Percentiles rank a stretch among this genome's conserved stretches.
Evolutionary conservation across 2,329 filamentous ascomycete species (phyloP).

Genomic region (Talaromyces piceae): DNA sequence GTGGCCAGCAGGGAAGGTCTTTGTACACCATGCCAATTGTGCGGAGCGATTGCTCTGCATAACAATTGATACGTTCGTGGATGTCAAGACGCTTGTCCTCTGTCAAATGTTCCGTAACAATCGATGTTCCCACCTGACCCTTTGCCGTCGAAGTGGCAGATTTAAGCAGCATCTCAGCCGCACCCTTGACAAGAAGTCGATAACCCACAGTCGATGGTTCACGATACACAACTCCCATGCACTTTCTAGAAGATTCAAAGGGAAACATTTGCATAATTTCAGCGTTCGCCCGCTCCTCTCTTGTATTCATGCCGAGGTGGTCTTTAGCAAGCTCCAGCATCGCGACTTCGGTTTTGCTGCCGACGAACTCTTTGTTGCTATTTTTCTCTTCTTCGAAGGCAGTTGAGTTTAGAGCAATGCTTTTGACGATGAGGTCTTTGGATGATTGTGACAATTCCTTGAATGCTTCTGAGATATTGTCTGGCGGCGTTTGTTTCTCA

Average conservation of each 20-base stretch:
- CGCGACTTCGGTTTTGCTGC: slow-evolving; percentile 71
- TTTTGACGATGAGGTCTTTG: slow-evolving; percentile 33
- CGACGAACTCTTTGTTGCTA: slow-evolving; percentile 59
- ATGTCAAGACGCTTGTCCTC: slow-evolving; percentile 21
- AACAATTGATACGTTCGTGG: slow-evolving; percentile 32
- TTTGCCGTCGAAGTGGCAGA: slow-evolving; percentile 25
- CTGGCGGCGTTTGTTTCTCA: slow-evolving; percentile 37
- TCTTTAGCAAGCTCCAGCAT: slow-evolving; percentile 62
- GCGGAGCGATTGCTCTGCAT: slow-evolving; percentile 54
- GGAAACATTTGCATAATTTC: slow-evolving; percentile 61
- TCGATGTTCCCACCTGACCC: neutral
- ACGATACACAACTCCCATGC: slow-evolving; percentile 45
- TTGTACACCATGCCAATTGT: slow-evolving; percentile 69
- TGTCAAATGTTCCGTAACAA: slow-evolving; percentile 13
- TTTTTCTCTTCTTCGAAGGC: slow-evolving; percentile 68
- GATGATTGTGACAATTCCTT: slow-evolving; percentile 44
- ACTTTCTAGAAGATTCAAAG: slow-evolving; percentile 69
- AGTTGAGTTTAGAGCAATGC: slow-evolving; percentile 52
- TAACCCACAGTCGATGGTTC: slow-evolving; percentile 32
- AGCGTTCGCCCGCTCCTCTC: slow-evolving; percentile 55
- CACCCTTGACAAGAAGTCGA: slow-evolving; percentile 43
- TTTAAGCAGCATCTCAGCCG: slow-evolving; percentile 41
- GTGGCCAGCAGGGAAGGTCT: slow-evolving; percentile 59
- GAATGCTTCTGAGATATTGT: slow-evolving; percentile 35
- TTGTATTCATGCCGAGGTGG: slow-evolving; percentile 60